Evolutionary conservation across 2,329 filamentous ascomycete genomes (phyloP).

Genomic region (Microcera coccophila): DNA sequence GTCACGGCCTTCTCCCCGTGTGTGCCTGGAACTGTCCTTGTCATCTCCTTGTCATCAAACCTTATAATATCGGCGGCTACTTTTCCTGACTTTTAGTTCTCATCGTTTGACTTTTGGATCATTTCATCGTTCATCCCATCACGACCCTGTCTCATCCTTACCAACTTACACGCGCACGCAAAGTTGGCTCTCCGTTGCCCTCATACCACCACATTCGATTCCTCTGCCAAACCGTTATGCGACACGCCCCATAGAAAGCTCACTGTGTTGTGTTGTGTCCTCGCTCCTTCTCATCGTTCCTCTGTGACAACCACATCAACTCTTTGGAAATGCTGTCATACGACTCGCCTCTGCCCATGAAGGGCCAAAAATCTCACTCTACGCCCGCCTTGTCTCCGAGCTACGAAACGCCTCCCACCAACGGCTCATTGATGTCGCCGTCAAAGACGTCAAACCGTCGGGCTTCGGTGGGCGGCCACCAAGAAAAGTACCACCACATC

Average conservation of each 20-base stretch:
- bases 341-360: slow-evolving; percentile 44
- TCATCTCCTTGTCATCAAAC: slow-evolving; percentile 21
- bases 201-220: background rate
- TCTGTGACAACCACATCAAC: background rate
- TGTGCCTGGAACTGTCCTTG: slow-evolving; percentile 25
- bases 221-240: background rate
- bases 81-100: background rate
- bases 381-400: slow-evolving; percentile 21
- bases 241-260: background rate
- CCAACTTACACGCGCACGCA: background rate
- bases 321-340: slow-evolving; percentile 47
- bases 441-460: slow-evolving; percentile 24
- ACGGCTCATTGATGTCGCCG: slow-evolving; percentile 18
- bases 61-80: slow-evolving; percentile 25
- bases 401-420: slow-evolving; percentile 17
- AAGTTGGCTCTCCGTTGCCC: background rate
- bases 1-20: slow-evolving; percentile 28
- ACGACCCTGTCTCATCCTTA: background rate
- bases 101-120: background rate
- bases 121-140: background rate
- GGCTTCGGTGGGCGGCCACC: slow-evolving; percentile 28
- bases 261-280: background rate
- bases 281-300: background rate
- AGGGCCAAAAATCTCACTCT: slow-evolving; percentile 35
- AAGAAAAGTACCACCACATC: slow-evolving; percentile 52